Conservation (phyloP, 306 rosid genomes). For the Sicyos edulis region DNA sequence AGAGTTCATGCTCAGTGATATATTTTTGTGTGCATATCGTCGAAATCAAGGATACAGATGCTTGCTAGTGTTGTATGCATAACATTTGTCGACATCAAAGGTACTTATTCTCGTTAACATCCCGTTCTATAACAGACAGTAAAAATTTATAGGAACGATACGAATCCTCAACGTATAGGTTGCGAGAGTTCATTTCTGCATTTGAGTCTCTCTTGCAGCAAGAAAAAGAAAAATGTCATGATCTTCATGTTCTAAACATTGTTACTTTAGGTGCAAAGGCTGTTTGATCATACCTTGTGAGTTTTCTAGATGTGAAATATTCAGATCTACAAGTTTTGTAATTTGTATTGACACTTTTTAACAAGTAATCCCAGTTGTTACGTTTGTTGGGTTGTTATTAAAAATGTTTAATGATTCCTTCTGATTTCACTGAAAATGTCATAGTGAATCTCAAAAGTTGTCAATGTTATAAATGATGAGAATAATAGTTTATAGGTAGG, state of each 20-base stretch:
- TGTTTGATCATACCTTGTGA: neutral
- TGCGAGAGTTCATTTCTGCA: neutral
- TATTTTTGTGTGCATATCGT: conserved; percentile 14
- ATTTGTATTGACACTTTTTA: neutral
- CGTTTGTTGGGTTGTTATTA: conserved; percentile 4
- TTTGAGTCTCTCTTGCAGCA: neutral
- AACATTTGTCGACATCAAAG: neutral
- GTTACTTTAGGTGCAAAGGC: neutral
- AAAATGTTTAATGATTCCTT: neutral
- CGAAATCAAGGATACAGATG: neutral
- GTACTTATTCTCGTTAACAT: neutral
- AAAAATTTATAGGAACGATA: neutral
- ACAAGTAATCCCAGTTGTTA: neutral
- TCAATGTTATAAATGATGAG: neutral
- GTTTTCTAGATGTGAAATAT: neutral
- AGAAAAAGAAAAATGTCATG: neutral
- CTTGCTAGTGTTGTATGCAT: conserved; percentile 2
- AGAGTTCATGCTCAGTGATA: conserved; percentile 11
- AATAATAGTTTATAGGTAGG: neutral
- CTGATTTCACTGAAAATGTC: too few species aligned
- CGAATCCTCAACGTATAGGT: neutral
- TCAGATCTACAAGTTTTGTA: conserved; percentile 1
- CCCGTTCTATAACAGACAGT: neutral
- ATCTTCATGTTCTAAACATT: conserved; percentile 10
- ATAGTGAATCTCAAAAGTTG: neutral